A percentile compares a stretch with the other conserved stretches of the same genome.
Evolutionary conservation across 768 basidiomycete genomes (phyloP).

Genomic region (Tylopilus sp.): DNA sequence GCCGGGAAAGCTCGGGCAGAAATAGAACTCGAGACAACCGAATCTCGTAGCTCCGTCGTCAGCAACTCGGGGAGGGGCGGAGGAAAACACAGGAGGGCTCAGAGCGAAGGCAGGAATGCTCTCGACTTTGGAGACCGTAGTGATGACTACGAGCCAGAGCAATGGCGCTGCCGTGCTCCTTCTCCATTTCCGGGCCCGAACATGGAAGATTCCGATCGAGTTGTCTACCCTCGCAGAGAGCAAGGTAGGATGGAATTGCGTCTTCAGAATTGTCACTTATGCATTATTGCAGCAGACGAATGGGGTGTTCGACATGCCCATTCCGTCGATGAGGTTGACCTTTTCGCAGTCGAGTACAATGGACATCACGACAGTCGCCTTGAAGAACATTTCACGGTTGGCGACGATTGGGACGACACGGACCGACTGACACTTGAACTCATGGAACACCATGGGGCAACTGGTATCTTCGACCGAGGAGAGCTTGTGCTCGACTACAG

Average conservation of each 20-base stretch:
- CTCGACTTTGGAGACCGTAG: constrained; percentile 32
- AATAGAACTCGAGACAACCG: constrained; percentile 14
- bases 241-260: constrained; percentile 14
- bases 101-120: constrained; percentile 42
- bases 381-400: constrained; percentile 20
- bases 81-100: constrained; percentile 48
- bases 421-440: constrained; percentile 22
- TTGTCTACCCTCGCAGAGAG: constrained; percentile 28
- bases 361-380: constrained; percentile 26
- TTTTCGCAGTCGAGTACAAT: constrained; percentile 24
- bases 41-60: background rate
- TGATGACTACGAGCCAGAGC: constrained; percentile 19
- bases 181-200: constrained; percentile 16
- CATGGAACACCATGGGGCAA: background rate
- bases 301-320: constrained; percentile 26
- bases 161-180: constrained; percentile 25
- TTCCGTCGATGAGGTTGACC: constrained; percentile 12
- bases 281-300: constrained; percentile 23
- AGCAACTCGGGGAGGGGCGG: background rate
- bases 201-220: constrained; percentile 21
- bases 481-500: constrained; percentile 7
- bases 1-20: constrained; percentile 16
- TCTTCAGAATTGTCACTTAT: constrained; percentile 6
- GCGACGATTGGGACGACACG: constrained; percentile 23
- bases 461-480: background rate